A percentile compares a stretch with the other conserved stretches of the same genome.
These are phyloP conservation scores for Metschnikowia sp. DNA, from an alignment of 805 yeast genomes.

Conservation along the genomic window DNA sequence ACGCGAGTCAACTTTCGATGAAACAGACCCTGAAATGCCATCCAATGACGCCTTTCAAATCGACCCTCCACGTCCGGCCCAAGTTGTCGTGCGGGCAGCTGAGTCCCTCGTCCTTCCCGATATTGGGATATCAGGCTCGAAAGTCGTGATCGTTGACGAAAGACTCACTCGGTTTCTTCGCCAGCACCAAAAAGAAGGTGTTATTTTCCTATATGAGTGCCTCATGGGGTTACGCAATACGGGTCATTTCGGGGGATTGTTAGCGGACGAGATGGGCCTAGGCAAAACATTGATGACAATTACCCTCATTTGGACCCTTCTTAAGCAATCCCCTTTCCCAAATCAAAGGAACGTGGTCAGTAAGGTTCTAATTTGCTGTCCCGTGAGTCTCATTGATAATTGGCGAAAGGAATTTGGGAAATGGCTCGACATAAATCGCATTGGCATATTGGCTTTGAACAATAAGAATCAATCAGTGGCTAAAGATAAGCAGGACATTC, in stretches of 20 bases:
- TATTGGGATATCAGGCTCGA: not conserved
- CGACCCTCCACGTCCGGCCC: not conserved
- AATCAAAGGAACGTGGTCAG: constrained; percentile 36
- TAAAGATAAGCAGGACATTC: constrained; percentile 55
- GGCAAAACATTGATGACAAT: constrained; percentile 86
- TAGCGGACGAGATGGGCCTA: constrained; percentile 98
- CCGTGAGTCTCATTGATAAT: constrained; percentile 82
- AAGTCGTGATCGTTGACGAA: constrained; percentile 59
- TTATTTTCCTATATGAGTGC: constrained; percentile 76
- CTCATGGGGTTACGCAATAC: constrained; percentile 62
- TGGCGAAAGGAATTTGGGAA: constrained; percentile 88
- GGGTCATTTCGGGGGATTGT: constrained; percentile 63
- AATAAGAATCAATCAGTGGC: constrained; percentile 42
- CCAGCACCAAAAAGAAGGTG: constrained; percentile 85
- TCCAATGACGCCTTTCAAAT: not conserved
- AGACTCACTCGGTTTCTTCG: constrained; percentile 52
- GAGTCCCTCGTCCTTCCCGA: constrained; percentile 2
- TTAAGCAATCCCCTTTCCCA: constrained; percentile 56
- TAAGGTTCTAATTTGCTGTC: constrained; percentile 80
- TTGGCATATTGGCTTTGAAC: constrained; percentile 64
- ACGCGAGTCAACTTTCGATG: not conserved
- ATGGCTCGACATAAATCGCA: constrained; percentile 70
- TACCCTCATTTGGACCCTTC: constrained; percentile 75
- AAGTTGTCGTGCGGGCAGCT: not conserved
- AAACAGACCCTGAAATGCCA: not conserved